A percentile compares a stretch with the other conserved stretches of the same genome.
These are phyloP conservation scores for Coemansia sp. DNA, from an alignment of 192 early-diverging fungal genomes.

Conservation along the genomic window DNA sequence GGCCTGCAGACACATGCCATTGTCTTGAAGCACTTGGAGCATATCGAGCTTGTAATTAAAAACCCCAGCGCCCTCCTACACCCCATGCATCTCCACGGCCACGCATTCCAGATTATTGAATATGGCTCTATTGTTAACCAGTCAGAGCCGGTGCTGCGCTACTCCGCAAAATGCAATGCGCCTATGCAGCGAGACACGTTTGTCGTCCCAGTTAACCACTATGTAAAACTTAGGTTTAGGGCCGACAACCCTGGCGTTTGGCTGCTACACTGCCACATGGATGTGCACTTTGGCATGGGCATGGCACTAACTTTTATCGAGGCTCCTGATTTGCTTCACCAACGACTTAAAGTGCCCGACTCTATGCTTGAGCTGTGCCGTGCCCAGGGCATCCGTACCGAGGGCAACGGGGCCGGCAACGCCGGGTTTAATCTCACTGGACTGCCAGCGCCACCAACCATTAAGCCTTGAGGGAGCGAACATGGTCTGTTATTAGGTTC, in stretches of 20 bases:
- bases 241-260: constrained; percentile 79
- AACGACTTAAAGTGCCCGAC: constrained; percentile 45
- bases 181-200: constrained; percentile 69
- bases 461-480: constrained; percentile 7
- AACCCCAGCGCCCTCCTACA: constrained; percentile 68
- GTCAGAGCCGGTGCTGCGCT: background rate
- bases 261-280: constrained; percentile 78
- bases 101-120: constrained; percentile 70
- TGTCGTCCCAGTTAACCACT: constrained; percentile 56
- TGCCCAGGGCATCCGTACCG: constrained; percentile 50
- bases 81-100: constrained; percentile 77
- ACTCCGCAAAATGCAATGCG: background rate
- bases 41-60: constrained; percentile 63
- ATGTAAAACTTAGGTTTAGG: constrained; percentile 65
- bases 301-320: constrained; percentile 67
- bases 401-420: constrained; percentile 74
- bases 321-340: constrained; percentile 61
- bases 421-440: constrained; percentile 61
- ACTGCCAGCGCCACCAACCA: constrained; percentile 23
- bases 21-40: constrained; percentile 59
- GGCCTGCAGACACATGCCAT: constrained; percentile 59
- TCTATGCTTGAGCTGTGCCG: constrained; percentile 58
- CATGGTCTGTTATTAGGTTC: background rate
- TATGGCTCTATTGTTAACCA: constrained; percentile 41
- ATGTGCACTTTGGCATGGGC: constrained; percentile 59